These are phyloP conservation scores for Isoetes taiwanensis DNA, from an alignment of 75 land plant genomes.

Conservation along the genomic window DNA sequence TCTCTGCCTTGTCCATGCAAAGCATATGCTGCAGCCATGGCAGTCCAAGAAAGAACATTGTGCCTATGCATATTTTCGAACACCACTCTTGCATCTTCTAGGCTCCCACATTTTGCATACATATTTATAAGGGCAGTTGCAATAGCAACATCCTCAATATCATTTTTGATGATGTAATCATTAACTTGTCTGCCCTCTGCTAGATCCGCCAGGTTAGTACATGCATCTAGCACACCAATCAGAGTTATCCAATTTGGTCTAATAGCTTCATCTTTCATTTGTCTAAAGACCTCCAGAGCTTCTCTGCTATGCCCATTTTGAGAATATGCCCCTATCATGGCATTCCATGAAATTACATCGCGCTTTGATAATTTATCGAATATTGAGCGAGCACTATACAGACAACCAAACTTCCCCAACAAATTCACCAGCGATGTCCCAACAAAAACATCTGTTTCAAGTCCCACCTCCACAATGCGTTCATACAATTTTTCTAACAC, in stretches of 20 bases:
- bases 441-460: too few species aligned
- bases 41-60: constrained; percentile 8
- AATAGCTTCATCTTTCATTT: constrained; percentile 12
- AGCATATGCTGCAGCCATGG: constrained; percentile 1
- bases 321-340: constrained; percentile 2
- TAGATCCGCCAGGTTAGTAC: too few species aligned
- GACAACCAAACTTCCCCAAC: too few species aligned
- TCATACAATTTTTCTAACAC: not conserved
- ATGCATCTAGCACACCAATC: too few species aligned
- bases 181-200: too few species aligned
- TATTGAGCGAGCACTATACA: too few species aligned
- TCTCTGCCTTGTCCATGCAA: not conserved
- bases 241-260: not conserved
- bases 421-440: too few species aligned
- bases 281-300: constrained; percentile 9
- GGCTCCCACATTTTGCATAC: constrained; percentile 17
- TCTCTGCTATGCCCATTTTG: constrained; percentile 1
- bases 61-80: not conserved
- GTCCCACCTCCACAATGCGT: too few species aligned
- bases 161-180: too few species aligned
- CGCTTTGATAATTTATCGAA: too few species aligned
- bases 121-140: constrained; percentile 12
- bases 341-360: not conserved
- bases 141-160: not conserved
- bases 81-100: constrained; percentile 2